Evolutionary conservation across 495 filamentous ascomycete species (phyloP).

Genomic region (Talaromyces borbonicus): DNA sequence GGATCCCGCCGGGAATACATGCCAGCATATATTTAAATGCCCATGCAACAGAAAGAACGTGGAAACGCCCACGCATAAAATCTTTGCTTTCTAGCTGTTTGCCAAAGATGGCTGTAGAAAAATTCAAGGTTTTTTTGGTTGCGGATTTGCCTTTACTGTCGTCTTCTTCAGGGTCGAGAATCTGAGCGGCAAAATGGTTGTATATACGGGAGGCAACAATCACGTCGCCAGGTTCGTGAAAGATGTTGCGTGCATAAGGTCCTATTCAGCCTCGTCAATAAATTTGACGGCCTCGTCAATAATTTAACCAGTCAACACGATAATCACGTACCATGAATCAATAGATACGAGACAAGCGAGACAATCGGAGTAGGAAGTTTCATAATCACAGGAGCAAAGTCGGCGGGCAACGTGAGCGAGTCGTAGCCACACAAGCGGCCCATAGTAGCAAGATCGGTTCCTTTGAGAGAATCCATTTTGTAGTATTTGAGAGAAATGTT

Average conservation of each 20-base stretch:
- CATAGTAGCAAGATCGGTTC: conserved; percentile 51
- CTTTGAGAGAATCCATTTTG: conserved; percentile 48
- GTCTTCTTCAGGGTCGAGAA: conserved; percentile 25
- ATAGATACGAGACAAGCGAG: conserved; percentile 55
- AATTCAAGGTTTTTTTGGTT: conserved; percentile 21
- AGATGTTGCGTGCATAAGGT: conserved; percentile 19
- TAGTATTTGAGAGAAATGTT: conserved; percentile 19
- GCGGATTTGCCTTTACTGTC: conserved; percentile 23
- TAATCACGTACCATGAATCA: conserved; percentile 48
- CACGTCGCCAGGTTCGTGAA: conserved; percentile 23
- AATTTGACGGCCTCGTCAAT: too few species aligned
- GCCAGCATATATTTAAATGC: conserved; percentile 61
- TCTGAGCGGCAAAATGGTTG: conserved; percentile 28
- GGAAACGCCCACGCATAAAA: conserved; percentile 30
- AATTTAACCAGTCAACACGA: neutral
- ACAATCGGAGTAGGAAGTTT: conserved; percentile 67
- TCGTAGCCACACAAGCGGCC: conserved; percentile 67
- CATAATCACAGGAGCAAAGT: conserved; percentile 54
- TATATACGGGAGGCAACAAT: conserved; percentile 25
- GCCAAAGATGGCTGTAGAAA: conserved; percentile 16
- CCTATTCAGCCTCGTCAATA: conserved; percentile 27
- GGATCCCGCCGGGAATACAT: conserved; percentile 62
- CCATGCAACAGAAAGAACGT: conserved; percentile 61
- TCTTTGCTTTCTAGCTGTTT: conserved; percentile 36
- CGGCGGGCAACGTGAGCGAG: conserved; percentile 52